These are phyloP conservation scores for Reticulascus tulasneorum DNA, from an alignment of 2,329 filamentous ascomycete genomes.

Conservation along the genomic window DNA sequence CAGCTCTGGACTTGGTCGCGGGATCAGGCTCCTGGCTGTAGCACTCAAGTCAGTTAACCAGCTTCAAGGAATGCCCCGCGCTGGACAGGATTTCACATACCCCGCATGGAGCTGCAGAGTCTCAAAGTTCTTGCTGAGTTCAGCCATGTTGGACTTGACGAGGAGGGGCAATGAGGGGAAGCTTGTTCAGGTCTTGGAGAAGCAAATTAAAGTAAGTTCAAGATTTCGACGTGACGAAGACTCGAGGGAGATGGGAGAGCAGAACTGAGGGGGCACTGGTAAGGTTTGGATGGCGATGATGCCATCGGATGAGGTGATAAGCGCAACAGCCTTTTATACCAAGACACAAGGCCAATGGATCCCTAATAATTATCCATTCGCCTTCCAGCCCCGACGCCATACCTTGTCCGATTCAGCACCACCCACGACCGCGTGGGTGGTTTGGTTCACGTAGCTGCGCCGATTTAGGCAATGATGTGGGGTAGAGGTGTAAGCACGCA, in stretches of 20 bases:
- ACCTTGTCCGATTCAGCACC: neutral
- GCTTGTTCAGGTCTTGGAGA: neutral
- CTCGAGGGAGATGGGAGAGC: too few species aligned
- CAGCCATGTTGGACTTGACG: slow-evolving; percentile 34
- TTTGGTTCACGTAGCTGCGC: slow-evolving; percentile 2
- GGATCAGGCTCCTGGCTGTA: slow-evolving; percentile 74
- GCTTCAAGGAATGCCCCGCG: neutral
- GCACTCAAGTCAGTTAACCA: slow-evolving; percentile 5
- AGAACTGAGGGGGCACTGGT: too few species aligned
- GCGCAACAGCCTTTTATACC: too few species aligned
- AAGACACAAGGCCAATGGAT: too few species aligned
- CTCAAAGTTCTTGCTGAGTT: slow-evolving; percentile 65
- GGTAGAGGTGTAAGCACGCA: slow-evolving; percentile 27
- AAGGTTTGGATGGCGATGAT: too few species aligned
- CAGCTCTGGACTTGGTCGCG: slow-evolving; percentile 79
- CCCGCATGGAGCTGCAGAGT: slow-evolving; percentile 84
- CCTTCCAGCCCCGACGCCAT: too few species aligned
- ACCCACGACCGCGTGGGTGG: neutral
- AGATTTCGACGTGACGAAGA: neutral
- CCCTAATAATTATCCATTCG: too few species aligned
- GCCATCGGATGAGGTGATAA: too few species aligned
- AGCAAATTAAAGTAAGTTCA: neutral
- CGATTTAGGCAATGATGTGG: slow-evolving; percentile 24
- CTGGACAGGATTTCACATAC: slow-evolving; percentile 39
- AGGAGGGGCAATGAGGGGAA: slow-evolving; percentile 9